Conservation (phyloP, 495 filamentous ascomycete genomes). For the Aspergillus sparsus region DNA sequence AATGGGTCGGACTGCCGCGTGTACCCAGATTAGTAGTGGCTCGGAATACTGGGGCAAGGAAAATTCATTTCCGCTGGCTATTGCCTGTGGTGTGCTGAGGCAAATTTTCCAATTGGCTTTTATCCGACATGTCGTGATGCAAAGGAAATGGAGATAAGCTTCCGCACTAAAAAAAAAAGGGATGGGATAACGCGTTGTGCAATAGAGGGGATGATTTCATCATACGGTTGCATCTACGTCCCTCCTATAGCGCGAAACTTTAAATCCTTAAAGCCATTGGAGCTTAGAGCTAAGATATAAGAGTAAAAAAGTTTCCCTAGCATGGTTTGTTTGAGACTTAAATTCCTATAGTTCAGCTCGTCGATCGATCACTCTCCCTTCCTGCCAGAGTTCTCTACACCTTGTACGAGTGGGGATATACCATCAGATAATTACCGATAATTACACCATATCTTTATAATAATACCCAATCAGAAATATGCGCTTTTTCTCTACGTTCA, state of each 20-base stretch:
- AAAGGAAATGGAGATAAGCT: conserved; percentile 21
- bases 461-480: conserved; percentile 16
- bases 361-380: neutral
- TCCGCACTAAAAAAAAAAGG: neutral
- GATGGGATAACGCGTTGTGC: conserved; percentile 4
- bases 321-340: neutral
- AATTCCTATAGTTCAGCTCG: neutral
- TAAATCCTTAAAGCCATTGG: neutral
- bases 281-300: conserved; percentile 3
- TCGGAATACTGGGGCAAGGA: neutral
- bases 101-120: conserved; percentile 17
- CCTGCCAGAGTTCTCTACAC: neutral
- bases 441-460: neutral
- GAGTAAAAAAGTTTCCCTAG: neutral
- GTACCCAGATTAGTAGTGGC: neutral
- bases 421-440: neutral
- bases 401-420: too few relatives aligned
- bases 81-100: conserved; percentile 2
- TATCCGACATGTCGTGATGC: conserved; percentile 24
- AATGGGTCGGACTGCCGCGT: conserved; percentile 9
- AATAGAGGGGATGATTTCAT: conserved; percentile 20
- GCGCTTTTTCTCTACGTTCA: conserved; percentile 23
- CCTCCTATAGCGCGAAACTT: neutral
- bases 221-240: conserved; percentile 25
- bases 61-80: conserved; percentile 8